Percentiles rank a stretch among this genome's conserved stretches.
phyloP scores from a whole-genome alignment of 2,329 filamentous ascomycete genomes.

The Beauveria asiatica region DNA sequence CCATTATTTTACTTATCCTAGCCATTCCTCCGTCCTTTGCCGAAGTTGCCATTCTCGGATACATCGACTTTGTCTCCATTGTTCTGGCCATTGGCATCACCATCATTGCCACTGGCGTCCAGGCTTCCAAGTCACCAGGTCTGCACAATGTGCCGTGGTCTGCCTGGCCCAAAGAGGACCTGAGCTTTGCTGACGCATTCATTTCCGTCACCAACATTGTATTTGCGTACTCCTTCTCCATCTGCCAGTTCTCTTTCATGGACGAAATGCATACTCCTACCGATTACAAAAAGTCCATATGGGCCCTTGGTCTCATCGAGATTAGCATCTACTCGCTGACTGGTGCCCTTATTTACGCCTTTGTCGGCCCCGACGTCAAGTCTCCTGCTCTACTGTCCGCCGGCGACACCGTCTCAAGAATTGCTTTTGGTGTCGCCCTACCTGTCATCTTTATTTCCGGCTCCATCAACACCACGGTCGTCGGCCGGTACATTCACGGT shows the following conservation, averaged over 20 bases:
- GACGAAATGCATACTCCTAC: slow-evolving; percentile 43
- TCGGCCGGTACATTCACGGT: slow-evolving; percentile 37
- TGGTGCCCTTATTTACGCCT: slow-evolving; percentile 60
- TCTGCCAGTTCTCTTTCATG: slow-evolving; percentile 46
- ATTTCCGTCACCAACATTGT: slow-evolving; percentile 60
- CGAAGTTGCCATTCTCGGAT: slow-evolving; percentile 40
- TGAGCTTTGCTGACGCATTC: slow-evolving; percentile 47
- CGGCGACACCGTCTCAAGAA: slow-evolving; percentile 47
- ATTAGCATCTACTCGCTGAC: slow-evolving; percentile 59
- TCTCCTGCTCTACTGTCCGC: slow-evolving; percentile 63
- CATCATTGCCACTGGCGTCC: slow-evolving; percentile 56
- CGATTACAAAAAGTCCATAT: slow-evolving; percentile 47
- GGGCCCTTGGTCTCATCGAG: slow-evolving; percentile 52
- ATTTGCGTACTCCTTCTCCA: slow-evolving; percentile 55
- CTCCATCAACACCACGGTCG: slow-evolving; percentile 53
- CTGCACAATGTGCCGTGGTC: slow-evolving; percentile 30
- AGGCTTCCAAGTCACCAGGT: slow-evolving; percentile 22
- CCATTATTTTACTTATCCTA: slow-evolving; percentile 35
- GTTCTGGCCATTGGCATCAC: slow-evolving; percentile 54
- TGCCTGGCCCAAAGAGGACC: slow-evolving; percentile 35
- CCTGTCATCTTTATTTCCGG: slow-evolving; percentile 69
- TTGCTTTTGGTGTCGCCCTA: slow-evolving; percentile 61
- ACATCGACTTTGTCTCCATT: slow-evolving; percentile 54
- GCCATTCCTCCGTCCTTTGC: slow-evolving; percentile 41
- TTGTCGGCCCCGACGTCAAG: slow-evolving; percentile 52